Conservation (phyloP, 305 asterid genomes). For the Fraxinus greggii region DNA sequence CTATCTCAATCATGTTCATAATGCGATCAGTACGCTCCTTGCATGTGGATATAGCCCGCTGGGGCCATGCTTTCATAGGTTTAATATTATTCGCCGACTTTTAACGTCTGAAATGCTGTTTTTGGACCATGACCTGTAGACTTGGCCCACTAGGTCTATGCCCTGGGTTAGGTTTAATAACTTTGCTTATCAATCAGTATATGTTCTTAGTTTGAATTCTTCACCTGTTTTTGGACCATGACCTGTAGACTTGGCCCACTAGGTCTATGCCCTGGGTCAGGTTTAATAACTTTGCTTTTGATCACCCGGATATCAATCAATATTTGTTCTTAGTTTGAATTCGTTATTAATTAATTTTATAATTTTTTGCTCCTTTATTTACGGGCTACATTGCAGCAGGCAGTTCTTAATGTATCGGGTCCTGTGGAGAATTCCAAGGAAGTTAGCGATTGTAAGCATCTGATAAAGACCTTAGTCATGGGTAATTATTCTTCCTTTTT, state of each 20-base stretch:
- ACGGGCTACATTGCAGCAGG: slow-evolving; percentile 49
- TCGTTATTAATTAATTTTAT: not conserved
- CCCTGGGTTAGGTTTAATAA: not conserved
- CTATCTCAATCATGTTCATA: not conserved
- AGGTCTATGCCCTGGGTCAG: not conserved
- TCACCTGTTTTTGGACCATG: too few relatives aligned
- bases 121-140: not conserved
- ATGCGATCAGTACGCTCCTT: not conserved
- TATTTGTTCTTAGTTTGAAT: not conserved
- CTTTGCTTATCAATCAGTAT: not conserved
- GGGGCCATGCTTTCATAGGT: not conserved
- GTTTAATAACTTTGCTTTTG: not conserved
- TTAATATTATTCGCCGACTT: not conserved
- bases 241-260: not conserved
- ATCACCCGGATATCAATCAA: not conserved
- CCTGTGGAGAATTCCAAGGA: slow-evolving; percentile 94
- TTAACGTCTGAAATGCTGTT: not conserved
- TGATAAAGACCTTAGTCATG: slow-evolving; percentile 95
- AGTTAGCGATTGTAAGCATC: slow-evolving; percentile 96
- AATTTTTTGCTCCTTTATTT: slow-evolving; percentile 20
- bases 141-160: not conserved
- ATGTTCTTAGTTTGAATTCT: not conserved
- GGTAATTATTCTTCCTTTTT: slow-evolving; percentile 50
- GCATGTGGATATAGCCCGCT: not conserved
- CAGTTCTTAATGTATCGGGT: slow-evolving; percentile 79